Percentiles rank a stretch among this genome's conserved stretches.
Conservation (phyloP, 805 yeast species). For the Kazachstania taianensis region DNA sequence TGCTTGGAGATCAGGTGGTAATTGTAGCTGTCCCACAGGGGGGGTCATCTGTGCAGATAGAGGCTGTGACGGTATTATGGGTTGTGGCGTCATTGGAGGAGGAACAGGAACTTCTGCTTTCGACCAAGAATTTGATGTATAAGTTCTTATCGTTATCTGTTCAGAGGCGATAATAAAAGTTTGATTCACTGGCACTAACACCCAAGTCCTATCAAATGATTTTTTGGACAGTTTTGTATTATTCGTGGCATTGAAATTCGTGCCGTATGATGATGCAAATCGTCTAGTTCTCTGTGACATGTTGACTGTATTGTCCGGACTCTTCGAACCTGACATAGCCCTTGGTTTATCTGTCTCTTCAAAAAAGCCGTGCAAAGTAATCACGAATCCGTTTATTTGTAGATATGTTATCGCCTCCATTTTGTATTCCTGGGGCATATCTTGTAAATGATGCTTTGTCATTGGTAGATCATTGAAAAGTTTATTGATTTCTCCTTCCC, state of each 20-base stretch:
- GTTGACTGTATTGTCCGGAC: slow-evolving; percentile 7
- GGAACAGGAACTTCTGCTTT: neutral
- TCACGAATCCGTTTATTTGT: slow-evolving; percentile 64
- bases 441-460: slow-evolving; percentile 59
- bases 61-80: neutral
- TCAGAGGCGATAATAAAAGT: slow-evolving; percentile 81
- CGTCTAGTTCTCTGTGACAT: slow-evolving; percentile 18
- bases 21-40: slow-evolving; percentile 25
- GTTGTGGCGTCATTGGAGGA: neutral
- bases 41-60: neutral
- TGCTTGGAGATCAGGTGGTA: slow-evolving; percentile 45
- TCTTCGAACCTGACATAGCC: slow-evolving; percentile 4
- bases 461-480: slow-evolving; percentile 64
- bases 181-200: slow-evolving; percentile 59
- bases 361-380: slow-evolving; percentile 76
- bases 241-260: slow-evolving; percentile 22
- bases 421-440: slow-evolving; percentile 56
- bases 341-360: slow-evolving; percentile 56
- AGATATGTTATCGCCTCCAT: slow-evolving; percentile 70
- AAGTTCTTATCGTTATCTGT: slow-evolving; percentile 56
- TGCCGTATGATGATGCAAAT: slow-evolving; percentile 11
- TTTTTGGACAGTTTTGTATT: slow-evolving; percentile 42
- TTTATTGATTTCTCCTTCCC: slow-evolving; percentile 55
- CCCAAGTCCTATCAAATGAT: slow-evolving; percentile 77
- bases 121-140: slow-evolving; percentile 51